Percentiles rank a stretch among this genome's conserved stretches.
Conservation (phyloP, 2,329 filamentous ascomycete species). For the Thielaviopsis musarum region DNA sequence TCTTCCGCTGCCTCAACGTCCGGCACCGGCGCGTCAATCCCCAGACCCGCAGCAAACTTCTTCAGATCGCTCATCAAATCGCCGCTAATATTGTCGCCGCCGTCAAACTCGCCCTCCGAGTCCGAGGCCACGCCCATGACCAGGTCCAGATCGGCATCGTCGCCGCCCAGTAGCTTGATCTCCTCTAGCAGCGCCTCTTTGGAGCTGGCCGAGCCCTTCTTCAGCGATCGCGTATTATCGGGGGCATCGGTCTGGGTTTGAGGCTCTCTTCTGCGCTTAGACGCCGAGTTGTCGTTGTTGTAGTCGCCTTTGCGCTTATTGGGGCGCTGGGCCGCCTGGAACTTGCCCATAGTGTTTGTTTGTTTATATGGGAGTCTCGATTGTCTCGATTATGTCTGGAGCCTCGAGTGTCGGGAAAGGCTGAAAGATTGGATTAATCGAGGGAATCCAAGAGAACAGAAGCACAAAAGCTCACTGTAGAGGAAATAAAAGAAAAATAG, state of each 20-base stretch:
- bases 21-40: conserved; percentile 7
- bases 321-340: conserved; percentile 8
- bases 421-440: too few species aligned
- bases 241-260: neutral
- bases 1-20: conserved; percentile 3
- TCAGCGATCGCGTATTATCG: conserved; percentile 4
- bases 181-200: conserved; percentile 38
- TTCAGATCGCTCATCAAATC: conserved; percentile 4
- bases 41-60: conserved; percentile 10
- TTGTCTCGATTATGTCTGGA: neutral
- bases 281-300: conserved; percentile 10
- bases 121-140: conserved; percentile 34
- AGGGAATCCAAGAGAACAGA: too few species aligned
- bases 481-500: neutral
- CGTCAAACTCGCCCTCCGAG: conserved; percentile 20
- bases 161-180: conserved; percentile 47
- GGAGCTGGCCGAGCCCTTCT: conserved; percentile 2
- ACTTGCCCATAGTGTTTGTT: conserved; percentile 8
- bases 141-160: conserved; percentile 46
- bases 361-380: neutral
- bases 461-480: too few species aligned
- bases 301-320: conserved; percentile 12
- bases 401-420: neutral
- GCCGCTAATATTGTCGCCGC: conserved; percentile 15
- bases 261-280: conserved; percentile 6